Evolutionary conservation across 2,329 filamentous ascomycete genomes (phyloP), one percentile per base, ranked within the genome.

Genomic region (Cladophialophora chaetospira): DNA sequence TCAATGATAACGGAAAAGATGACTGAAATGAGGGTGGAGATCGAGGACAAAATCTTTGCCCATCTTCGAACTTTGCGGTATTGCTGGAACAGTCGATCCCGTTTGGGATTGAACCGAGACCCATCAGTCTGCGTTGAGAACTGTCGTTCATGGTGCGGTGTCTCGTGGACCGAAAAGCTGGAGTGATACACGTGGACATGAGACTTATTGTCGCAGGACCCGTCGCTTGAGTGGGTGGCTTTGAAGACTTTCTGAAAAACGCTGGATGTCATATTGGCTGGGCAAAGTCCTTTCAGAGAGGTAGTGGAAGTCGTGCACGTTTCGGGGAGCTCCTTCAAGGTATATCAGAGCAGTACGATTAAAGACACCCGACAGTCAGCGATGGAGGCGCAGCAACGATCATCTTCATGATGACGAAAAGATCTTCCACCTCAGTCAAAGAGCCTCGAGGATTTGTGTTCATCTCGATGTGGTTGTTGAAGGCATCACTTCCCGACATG

Each of bases 1-100:
- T 53, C 57, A 11, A 52, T 59, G 45, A 51, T 13, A 29, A 26
- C 23, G 5, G 52, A 45, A 4, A 59, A 15, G 5, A 52, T 21
- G 3, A 19, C 36, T n/a, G 53, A 43, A 15, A 55, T 31, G 6
- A 55, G 17, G 28, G 43, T 55, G 5, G 53, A 49, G n/a, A 43
- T 26, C 5, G 15, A 33, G 5, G 45, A 40, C 19, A 43, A 17
- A 17, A 55, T 49, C 8, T 40, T 47, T 28, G 31, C 13, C 53
- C 45, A 55, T 10, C 19, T 23, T 21, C 23, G 45, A n/a, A 55
- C 35, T 23, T 13, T 38, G 13, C 26, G 8, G 19, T 46, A 54
- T 21, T 40, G 40, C 42, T 8, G 13, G 8, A 23, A 21, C 4
- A 46, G 28, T 9, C 29, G 38, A 11, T 38, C 52, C 23, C 33